Evolutionary conservation across 768 basidiomycete genomes (phyloP), one percentile per base, ranked within the genome.

Genomic region (Mycena kentingensis): DNA sequence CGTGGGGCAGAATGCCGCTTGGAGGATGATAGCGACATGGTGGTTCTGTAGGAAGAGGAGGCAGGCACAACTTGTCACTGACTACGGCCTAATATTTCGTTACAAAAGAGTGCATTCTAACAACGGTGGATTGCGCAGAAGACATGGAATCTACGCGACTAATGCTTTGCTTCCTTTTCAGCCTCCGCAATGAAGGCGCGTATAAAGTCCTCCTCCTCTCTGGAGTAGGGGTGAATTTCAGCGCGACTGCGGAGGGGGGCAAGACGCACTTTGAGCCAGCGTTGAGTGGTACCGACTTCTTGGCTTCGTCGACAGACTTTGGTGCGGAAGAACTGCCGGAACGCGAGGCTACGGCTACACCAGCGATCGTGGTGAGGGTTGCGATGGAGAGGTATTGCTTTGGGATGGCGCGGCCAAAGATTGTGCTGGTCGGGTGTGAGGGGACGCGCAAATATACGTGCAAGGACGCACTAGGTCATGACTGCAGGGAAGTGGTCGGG

Each of bases 151-250:
- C n/a, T n/a, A n/a, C n/a, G n/a, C n/a, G n/a, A n/a, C 64, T 70
- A 81, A 65, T 81, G 79, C 64, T 80, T 79, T 58, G 82, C 54
- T 19, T 82, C 87, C 72, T 88, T 90, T 77, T 92, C 90, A 41
- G 90, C 90, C 65, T 90, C 89, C 50, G 80, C 83, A 55, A 92
- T 80, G 66, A 89, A 93, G 44, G 84, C 84, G 67, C 79, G 76
- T 73, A 93, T 90, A 67, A 93, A 93, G 58, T 84, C 77, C 65
- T 90, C 90, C 67, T 93, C 91, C 69, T 93, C 89, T 56, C 89
- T 92, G 63, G 18, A 65, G n/a, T 41, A 44, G n/a, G 32, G 55
- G 41, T 60, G 35, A 65, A 52, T 39, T 52, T 43, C 42, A 52
- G 24, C 38, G 46, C 25, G 29, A 24, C 4, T 15, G 5, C 13